These are phyloP conservation scores for Pseudocercospora pini-densiflorae DNA, from an alignment of 2,329 filamentous ascomycete species.

Conservation along the genomic window DNA sequence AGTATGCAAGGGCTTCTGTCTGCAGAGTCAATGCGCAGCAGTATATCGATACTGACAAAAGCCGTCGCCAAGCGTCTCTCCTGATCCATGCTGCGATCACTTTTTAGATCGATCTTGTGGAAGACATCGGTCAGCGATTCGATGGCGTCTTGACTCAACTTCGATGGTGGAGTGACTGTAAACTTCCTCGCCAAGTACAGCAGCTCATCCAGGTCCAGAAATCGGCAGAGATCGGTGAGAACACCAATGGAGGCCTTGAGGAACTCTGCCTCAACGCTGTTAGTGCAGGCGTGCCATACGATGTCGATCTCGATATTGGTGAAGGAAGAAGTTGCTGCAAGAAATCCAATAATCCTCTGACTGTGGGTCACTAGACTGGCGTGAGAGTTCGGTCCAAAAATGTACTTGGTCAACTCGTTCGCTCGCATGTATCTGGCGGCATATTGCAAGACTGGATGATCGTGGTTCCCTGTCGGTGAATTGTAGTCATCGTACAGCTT, in stretches of 20 bases:
- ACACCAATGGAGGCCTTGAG: slow-evolving; percentile 78
- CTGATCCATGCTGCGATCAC: slow-evolving; percentile 2
- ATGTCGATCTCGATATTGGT: slow-evolving; percentile 72
- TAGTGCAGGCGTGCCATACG: slow-evolving; percentile 82
- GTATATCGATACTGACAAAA: slow-evolving; percentile 35
- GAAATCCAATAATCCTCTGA: slow-evolving; percentile 82
- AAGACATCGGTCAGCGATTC: slow-evolving; percentile 30
- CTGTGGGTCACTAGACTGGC: slow-evolving; percentile 84
- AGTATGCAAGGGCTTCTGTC: slow-evolving; percentile 11
- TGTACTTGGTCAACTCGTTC: slow-evolving; percentile 79
- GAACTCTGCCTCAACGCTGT: slow-evolving; percentile 83
- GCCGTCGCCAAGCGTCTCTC: slow-evolving; percentile 26
- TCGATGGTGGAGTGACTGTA: slow-evolving; percentile 46
- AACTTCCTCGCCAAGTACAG: slow-evolving; percentile 75
- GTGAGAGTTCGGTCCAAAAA: slow-evolving; percentile 88
- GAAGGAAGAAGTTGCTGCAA: slow-evolving; percentile 79
- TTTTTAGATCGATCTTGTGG: slow-evolving; percentile 19
- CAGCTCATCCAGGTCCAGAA: slow-evolving; percentile 52
- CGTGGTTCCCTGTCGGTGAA: slow-evolving; percentile 22
- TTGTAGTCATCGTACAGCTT: slow-evolving; percentile 61
- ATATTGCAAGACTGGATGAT: slow-evolving; percentile 65
- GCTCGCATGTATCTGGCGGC: slow-evolving; percentile 71
- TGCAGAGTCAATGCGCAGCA: slow-evolving; percentile 26
- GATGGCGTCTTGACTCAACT: slow-evolving; percentile 31
- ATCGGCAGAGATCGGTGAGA: slow-evolving; percentile 55